These are phyloP conservation scores for Lipomyces sp. DNA, from an alignment of 805 yeast genomes.

Conservation along the genomic window DNA sequence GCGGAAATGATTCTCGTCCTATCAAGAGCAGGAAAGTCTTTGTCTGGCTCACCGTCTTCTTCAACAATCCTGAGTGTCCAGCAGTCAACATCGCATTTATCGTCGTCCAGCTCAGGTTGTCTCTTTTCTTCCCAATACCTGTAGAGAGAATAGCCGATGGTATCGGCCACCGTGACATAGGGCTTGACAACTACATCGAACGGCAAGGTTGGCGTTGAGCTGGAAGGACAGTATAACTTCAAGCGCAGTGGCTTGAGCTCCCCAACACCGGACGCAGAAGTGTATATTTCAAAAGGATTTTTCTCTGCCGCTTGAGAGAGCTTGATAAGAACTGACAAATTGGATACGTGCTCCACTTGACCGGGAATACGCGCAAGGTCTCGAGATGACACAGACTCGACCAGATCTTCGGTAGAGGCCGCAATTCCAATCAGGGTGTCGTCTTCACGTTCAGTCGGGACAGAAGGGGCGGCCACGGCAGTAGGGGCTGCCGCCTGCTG, in stretches of 20 bases:
- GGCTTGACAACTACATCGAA: constrained; percentile 46
- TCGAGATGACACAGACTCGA: constrained; percentile 7
- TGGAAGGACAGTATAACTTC: constrained; percentile 46
- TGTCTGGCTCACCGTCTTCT: constrained; percentile 91
- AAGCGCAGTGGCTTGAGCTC: constrained; percentile 44
- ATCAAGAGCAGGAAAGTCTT: constrained; percentile 84
- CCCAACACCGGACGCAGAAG: constrained; percentile 46
- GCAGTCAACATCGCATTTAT: constrained; percentile 58
- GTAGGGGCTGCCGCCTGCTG: neutral
- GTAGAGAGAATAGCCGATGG: constrained; percentile 60
- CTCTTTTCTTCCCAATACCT: constrained; percentile 42
- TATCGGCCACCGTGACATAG: constrained; percentile 55
- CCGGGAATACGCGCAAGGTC: constrained; percentile 14
- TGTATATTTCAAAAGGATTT: constrained; percentile 47
- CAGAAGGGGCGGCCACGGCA: neutral
- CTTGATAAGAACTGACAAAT: constrained; percentile 41
- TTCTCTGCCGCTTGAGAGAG: constrained; percentile 43
- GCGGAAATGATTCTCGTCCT: constrained; percentile 67
- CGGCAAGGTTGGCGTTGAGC: constrained; percentile 43
- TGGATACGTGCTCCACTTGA: constrained; percentile 20
- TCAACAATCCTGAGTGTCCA: constrained; percentile 86
- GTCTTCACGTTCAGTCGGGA: neutral
- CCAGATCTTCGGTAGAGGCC: neutral
- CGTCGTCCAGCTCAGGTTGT: constrained; percentile 41
- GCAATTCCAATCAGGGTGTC: neutral